phyloP scores from a whole-genome alignment of 164 flowering plant species.

The Taxillus chinensis region DNA sequence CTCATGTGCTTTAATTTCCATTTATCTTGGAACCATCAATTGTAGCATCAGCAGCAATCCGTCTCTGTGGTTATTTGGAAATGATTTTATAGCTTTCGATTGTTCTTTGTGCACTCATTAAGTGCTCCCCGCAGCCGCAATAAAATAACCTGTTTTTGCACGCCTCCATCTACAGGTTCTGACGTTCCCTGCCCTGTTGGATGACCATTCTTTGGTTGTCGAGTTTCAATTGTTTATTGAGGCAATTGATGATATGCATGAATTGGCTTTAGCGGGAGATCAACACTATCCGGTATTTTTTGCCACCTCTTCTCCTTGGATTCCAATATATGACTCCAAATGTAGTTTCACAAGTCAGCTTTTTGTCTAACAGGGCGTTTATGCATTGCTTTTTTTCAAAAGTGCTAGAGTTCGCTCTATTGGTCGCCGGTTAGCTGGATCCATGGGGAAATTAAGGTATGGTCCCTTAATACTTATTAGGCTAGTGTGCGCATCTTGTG shows the following conservation, averaged over 20 bases:
- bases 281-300: constrained; percentile 79
- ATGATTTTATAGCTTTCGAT: no score
- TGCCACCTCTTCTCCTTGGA: not conserved
- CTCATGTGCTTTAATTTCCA: no score
- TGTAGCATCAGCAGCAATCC: no score
- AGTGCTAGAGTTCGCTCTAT: constrained; percentile 65
- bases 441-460: constrained; percentile 82
- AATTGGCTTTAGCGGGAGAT: constrained; percentile 63
- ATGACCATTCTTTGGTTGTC: constrained; percentile 54
- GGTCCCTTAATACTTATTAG: not conserved
- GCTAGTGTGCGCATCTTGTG: no score
- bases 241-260: constrained; percentile 72
- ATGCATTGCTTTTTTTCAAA: constrained; percentile 75
- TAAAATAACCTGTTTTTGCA: not conserved
- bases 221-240: constrained; percentile 81
- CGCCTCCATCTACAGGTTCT: constrained; percentile 41
- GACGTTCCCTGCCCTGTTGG: constrained; percentile 71
- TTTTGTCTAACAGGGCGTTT: constrained; percentile 60
- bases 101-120: no score
- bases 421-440: constrained; percentile 73
- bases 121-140: no score
- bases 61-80: no score
- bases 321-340: not conserved
- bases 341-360: not conserved
- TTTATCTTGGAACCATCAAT: no score